Base-by-base conservation (phyloP, 805 yeast genomes). In the Metschnikowia chrysomelidarum region DNA sequence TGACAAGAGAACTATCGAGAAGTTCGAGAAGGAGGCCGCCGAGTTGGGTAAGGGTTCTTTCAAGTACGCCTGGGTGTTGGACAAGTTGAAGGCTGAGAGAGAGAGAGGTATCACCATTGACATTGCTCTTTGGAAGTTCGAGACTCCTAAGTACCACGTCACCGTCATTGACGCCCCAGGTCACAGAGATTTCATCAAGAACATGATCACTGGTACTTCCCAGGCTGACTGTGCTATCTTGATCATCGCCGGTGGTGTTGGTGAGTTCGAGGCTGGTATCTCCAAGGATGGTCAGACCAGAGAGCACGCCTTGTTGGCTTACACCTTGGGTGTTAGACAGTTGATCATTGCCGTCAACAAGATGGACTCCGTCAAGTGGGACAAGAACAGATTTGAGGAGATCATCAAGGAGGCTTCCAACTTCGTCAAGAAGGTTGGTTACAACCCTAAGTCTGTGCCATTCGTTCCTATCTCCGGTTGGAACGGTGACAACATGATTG, bases 21-120 rank as follows among this genome's bases (percentile, higher is more conserved):
- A 87, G 87, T 87, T 87, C 76, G 95, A 87, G 78, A 83, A 87
- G 81, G 96, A 88, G 76, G 96, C 96, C 64, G 95, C 93, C 64
- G 95, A 87, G 73, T 84, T 84, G 68, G 95, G 95, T 64, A 87
- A 86, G 80, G 93, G 95, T 73, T 87, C 96, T 64, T 88, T 87
- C 87, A 87, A 87, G 75, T 84, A 87, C 84, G 96, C 96, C 60
- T 87, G 96, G 96, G 94, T 87, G 59, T 79, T 87, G 71, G 96
- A 87, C 78, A 87, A 87, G 73, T 77, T 87, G 57, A 84, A 85
- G 84, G 94, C 94, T 64, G 96, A 87, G 78, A 82, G 96, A 73
- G 91, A 84, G 72, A 84, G 95, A 77, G 95, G 95, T 83, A 87
- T 87, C 78, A 87, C 96, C 67, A 87, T 87, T 61, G 95, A 87